Evolutionary conservation across 2,329 filamentous ascomycete species (phyloP).

Genomic region (Microthyrium microscopicum): DNA sequence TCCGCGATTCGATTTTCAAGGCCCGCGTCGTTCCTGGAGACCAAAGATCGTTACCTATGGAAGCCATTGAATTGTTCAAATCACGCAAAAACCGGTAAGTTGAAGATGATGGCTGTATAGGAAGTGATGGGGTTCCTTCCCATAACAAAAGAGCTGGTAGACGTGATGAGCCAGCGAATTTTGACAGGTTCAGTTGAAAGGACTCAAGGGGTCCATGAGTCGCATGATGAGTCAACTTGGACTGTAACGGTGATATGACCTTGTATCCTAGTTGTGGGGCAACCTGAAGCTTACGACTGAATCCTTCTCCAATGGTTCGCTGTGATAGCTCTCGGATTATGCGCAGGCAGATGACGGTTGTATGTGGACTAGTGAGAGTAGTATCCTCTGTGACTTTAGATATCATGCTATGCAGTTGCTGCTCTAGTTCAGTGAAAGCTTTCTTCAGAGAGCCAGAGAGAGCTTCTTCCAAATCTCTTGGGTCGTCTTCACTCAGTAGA

Average conservation of each 20-base stretch:
- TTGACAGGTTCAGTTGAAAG: too few relatives aligned
- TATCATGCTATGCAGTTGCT: constrained; percentile 37
- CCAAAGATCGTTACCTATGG: constrained; percentile 65
- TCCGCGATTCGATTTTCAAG: constrained; percentile 4
- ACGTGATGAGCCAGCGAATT: constrained; percentile 26
- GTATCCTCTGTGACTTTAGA: constrained; percentile 28
- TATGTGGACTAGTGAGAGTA: constrained; percentile 15
- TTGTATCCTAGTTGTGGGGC: too few relatives aligned
- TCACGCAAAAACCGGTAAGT: constrained; percentile 55
- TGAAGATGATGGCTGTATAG: constrained; percentile 60
- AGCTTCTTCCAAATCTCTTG: constrained; percentile 42
- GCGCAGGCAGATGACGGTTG: constrained; percentile 49
- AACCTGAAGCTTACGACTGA: too few relatives aligned
- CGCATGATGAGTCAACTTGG: too few relatives aligned
- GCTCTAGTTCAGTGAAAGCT: constrained; percentile 42
- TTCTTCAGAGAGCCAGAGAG: constrained; percentile 39
- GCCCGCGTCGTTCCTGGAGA: constrained; percentile 39
- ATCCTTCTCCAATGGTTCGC: too few relatives aligned
- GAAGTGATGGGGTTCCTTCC: constrained; percentile 62
- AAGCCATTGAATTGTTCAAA: constrained; percentile 50
- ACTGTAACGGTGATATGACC: too few relatives aligned
- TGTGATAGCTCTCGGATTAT: constrained; percentile 57
- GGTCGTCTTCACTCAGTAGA: constrained; percentile 56
- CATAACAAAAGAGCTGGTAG: constrained; percentile 54
- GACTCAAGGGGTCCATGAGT: too few relatives aligned